phyloP scores from a whole-genome alignment of 306 rosid genomes.

The Hippophae tibetana region DNA sequence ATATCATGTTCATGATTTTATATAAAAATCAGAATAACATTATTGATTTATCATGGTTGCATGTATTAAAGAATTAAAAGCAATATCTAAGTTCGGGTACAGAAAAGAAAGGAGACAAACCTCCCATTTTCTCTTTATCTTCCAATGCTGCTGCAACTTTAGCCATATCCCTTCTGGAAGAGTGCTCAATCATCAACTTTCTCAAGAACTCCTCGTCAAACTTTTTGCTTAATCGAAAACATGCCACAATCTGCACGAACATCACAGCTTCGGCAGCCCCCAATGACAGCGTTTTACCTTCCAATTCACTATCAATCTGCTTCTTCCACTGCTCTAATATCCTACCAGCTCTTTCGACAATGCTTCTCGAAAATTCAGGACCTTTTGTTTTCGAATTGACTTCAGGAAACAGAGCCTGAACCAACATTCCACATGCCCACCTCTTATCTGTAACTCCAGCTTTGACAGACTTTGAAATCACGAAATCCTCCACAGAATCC shows the following conservation, averaged over 20 bases:
- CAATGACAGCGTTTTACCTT: conserved; percentile 9
- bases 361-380: conserved; percentile 30
- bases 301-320: conserved; percentile 31
- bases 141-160: conserved; percentile 51
- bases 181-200: conserved; percentile 47
- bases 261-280: conserved; percentile 73
- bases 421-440: conserved; percentile 72
- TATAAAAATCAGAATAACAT: too few relatives aligned
- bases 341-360: conserved; percentile 39
- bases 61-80: not conserved
- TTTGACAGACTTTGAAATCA: conserved; percentile 38
- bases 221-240: conserved; percentile 36
- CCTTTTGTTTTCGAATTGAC: not conserved
- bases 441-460: conserved; percentile 65
- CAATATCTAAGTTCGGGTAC: not conserved
- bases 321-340: conserved; percentile 56
- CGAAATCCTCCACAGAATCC: conserved; percentile 50
- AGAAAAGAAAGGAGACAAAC: conserved; percentile 22
- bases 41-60: too few relatives aligned
- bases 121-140: conserved; percentile 50
- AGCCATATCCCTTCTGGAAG: conserved; percentile 72
- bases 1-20: too few relatives aligned
- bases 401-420: conserved; percentile 57
- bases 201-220: conserved; percentile 43
- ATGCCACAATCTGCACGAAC: conserved; percentile 70